Evolutionary conservation across 148 eudicot species (phyloP), one percentile per base, ranked within the genome.

Genomic region (Vaccinium myrtillus): DNA sequence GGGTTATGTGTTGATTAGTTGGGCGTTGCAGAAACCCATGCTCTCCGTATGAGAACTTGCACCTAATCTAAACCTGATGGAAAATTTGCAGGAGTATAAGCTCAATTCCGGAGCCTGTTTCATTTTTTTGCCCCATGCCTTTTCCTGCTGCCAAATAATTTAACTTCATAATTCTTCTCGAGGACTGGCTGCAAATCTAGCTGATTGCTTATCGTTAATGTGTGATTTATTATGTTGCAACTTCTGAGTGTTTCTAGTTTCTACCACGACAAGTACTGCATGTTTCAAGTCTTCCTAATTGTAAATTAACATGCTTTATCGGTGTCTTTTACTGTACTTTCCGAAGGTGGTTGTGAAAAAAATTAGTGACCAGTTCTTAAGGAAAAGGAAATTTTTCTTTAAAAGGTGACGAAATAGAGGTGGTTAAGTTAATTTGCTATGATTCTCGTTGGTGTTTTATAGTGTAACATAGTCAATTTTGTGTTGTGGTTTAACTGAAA

Each of bases 211-310:
- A 11, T 49, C 10, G 16, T 49, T 77, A 25, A 50, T 23, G 1
- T 7, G 10, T 77, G 80, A 10, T 50, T 23, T 15, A 21, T 49
- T 11, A n/a, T 23, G 23, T 51, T 48, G 56, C 13, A 18, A 27
- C 78, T 75, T 46, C 25, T 77, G 6, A 11, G 59, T 77, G 80
- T 77, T 77, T 51, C 55, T 50, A 77, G 80, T 77, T 77, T 51
- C 55, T 50, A 77, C 30, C 6, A 49, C 49, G 36, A 48, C 32
- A 4, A 49, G 56, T 43, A 19, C 77, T 18, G 3, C 50, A 75
- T 43, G 0, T 75, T 11, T 71, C 43, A 8, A 71, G 39, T 71
- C 75, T 71, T 71, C 75, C 48, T 30, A 49, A 75, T 46, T 46
- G 23, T 46, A 46, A 48, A 77, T 51, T 32, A 5, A 50, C 59